phyloP scores from a whole-genome alignment of 1,284 basidiomycete genomes.

The Cutaneotrichosporon sp. region DNA sequence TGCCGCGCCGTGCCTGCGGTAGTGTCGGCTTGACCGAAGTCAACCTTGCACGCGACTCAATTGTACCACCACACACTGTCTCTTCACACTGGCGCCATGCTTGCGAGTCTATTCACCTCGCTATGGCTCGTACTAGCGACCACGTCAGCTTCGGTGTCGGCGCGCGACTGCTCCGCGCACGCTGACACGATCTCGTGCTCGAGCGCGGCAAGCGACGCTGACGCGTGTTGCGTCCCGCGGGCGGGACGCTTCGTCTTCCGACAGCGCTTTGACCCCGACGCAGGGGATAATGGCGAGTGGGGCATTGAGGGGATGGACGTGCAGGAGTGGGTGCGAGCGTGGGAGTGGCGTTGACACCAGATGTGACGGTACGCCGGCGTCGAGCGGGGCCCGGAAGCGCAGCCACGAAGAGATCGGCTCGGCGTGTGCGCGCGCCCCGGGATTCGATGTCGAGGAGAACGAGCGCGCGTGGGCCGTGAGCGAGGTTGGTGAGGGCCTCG shows the following conservation, averaged over 20 bases:
- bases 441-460: slow-evolving; percentile 31
- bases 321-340: slow-evolving; percentile 37
- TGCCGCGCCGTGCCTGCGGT: too few relatives aligned
- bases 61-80: too few relatives aligned
- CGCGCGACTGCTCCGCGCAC: not conserved
- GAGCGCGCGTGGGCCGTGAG: slow-evolving; percentile 45
- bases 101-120: too few relatives aligned
- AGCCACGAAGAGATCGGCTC: slow-evolving; percentile 43
- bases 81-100: too few relatives aligned
- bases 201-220: slow-evolving; percentile 10
- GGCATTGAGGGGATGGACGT: slow-evolving; percentile 44
- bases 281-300: slow-evolving; percentile 42
- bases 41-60: too few relatives aligned
- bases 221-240: slow-evolving; percentile 37
- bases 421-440: slow-evolving; percentile 25
- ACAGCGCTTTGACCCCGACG: slow-evolving; percentile 44
- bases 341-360: slow-evolving; percentile 12
- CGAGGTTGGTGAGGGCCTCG: slow-evolving; percentile 47
- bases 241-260: slow-evolving; percentile 43
- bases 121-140: not conserved
- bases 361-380: slow-evolving; percentile 7
- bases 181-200: slow-evolving; percentile 28
- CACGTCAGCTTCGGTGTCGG: not conserved
- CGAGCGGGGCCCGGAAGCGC: slow-evolving; percentile 10
- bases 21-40: too few relatives aligned